Percentiles rank a stretch among this genome's conserved stretches.
Evolutionary conservation across 805 yeast genomes (phyloP).

Genomic region (Wickerhamiella nectarea): DNA sequence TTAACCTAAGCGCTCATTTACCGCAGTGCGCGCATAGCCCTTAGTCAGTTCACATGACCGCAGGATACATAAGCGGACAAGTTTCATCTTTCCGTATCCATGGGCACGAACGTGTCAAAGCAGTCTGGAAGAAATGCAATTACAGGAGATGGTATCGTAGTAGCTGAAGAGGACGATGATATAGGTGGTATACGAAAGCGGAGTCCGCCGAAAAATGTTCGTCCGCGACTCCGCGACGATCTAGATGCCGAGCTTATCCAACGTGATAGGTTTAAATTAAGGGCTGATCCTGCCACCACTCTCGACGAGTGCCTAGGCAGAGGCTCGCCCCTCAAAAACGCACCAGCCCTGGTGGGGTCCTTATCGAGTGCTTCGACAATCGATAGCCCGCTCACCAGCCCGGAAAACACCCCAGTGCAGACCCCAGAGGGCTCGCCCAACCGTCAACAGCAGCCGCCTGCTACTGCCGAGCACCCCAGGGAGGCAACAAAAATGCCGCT

Average conservation of each 20-base stretch:
- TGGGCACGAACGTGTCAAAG: conserved; percentile 14
- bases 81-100: not conserved
- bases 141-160: conserved; percentile 12
- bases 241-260: conserved; percentile 3
- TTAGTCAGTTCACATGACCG: conserved; percentile 7
- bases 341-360: conserved; percentile 3
- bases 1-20: not conserved
- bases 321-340: not conserved
- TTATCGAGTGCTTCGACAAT: not conserved
- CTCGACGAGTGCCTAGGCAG: conserved; percentile 7
- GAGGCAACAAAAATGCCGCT: not conserved
- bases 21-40: not conserved
- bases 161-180: conserved; percentile 22
- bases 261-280: not conserved
- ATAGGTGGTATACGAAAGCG: conserved; percentile 20
- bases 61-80: conserved; percentile 1
- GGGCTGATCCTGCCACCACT: conserved; percentile 1
- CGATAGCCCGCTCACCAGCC: conserved; percentile 8
- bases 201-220: conserved; percentile 3
- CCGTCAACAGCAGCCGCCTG: not conserved
- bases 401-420: conserved; percentile 3
- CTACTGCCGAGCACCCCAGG: conserved; percentile 4
- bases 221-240: conserved; percentile 6
- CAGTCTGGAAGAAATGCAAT: conserved; percentile 14
- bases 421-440: not conserved